These are phyloP conservation scores for Trichophyton equinum DNA, from an alignment of 2,329 filamentous ascomycete species.

Conservation along the genomic window DNA sequence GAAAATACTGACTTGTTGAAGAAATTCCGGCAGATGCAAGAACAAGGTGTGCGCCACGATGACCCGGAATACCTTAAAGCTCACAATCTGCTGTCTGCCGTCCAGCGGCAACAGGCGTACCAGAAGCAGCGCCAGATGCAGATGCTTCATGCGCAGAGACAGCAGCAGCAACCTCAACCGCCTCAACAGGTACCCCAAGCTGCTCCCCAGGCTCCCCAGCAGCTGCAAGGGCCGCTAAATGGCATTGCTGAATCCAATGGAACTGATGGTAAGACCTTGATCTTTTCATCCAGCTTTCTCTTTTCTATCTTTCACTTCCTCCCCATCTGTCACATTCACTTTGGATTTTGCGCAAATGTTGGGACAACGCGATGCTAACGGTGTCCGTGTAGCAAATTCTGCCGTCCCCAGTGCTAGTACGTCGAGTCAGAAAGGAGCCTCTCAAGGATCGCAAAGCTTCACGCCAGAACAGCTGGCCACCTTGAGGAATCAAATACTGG, in stretches of 20 bases:
- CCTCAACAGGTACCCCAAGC: slow-evolving; percentile 21
- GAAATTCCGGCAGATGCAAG: slow-evolving; percentile 85
- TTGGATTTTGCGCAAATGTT: slow-evolving; percentile 12
- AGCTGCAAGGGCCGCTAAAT: slow-evolving; percentile 28
- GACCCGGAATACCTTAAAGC: slow-evolving; percentile 83
- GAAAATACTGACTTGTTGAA: slow-evolving; percentile 26
- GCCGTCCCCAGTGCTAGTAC: slow-evolving; percentile 7
- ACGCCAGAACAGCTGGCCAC: slow-evolving; percentile 65
- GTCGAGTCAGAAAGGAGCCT: slow-evolving; percentile 21
- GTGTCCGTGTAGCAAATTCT: slow-evolving; percentile 13
- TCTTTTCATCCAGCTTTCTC: slow-evolving; percentile 1
- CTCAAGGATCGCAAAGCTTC: slow-evolving; percentile 46
- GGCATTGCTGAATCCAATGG: slow-evolving; percentile 28
- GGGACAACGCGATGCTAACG: slow-evolving; percentile 16
- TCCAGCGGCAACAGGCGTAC: slow-evolving; percentile 52
- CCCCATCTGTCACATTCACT: neutral
- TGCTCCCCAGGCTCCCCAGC: neutral
- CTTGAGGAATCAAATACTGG: slow-evolving; percentile 73
- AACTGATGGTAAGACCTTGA: slow-evolving; percentile 26
- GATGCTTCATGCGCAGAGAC: slow-evolving; percentile 33
- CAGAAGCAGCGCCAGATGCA: slow-evolving; percentile 42
- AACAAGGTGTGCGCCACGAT: slow-evolving; percentile 62
- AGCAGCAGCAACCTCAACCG: slow-evolving; percentile 37
- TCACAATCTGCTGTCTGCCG: slow-evolving; percentile 58
- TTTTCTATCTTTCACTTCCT: slow-evolving; percentile 8